Evolutionary conservation across 2,329 filamentous ascomycete species (phyloP).

Genomic region (Parasarocladium wereldwijsianum): DNA sequence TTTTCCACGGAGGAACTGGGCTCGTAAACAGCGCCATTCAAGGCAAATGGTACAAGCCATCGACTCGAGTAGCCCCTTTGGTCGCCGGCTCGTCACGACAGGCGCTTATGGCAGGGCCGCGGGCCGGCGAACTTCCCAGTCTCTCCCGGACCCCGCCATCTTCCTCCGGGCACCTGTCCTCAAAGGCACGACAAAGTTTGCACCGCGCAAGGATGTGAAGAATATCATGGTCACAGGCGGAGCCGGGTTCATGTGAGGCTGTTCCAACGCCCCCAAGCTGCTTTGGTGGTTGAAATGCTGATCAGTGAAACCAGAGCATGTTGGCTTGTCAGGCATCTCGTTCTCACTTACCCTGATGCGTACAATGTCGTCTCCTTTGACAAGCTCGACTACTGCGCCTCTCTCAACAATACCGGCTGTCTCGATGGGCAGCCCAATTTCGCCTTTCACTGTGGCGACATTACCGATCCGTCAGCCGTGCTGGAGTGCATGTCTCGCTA

Average conservation of each 20-base stretch:
- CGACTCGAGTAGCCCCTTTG: slow-evolving; percentile 2
- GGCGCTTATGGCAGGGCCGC: slow-evolving; percentile 2
- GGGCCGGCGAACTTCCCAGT: slow-evolving; percentile 12
- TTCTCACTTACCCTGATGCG: slow-evolving; percentile 53
- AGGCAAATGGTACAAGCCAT: too few relatives aligned
- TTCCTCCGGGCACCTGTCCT: slow-evolving; percentile 61
- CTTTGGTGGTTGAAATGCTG: slow-evolving; percentile 2
- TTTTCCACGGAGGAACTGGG: too few relatives aligned
- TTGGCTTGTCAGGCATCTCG: slow-evolving; percentile 70
- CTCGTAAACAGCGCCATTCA: too few relatives aligned
- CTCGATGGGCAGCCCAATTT: slow-evolving; percentile 59
- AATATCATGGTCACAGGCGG: slow-evolving; percentile 78
- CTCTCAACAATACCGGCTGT: slow-evolving; percentile 62
- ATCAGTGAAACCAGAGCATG: slow-evolving; percentile 42
- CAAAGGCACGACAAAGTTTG: slow-evolving; percentile 54
- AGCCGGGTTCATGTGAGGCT: slow-evolving; percentile 67
- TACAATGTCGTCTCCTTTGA: slow-evolving; percentile 77
- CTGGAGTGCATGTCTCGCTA: slow-evolving; percentile 55
- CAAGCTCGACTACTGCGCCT: slow-evolving; percentile 72
- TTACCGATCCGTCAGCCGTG: slow-evolving; percentile 57
- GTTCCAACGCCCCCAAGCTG: background rate
- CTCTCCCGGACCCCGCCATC: slow-evolving; percentile 45
- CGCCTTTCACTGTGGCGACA: slow-evolving; percentile 64
- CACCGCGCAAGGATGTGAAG: slow-evolving; percentile 52
- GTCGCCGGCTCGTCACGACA: background rate